Conservation (phyloP, 768 basidiomycete genomes). For the Vararia minispora region DNA sequence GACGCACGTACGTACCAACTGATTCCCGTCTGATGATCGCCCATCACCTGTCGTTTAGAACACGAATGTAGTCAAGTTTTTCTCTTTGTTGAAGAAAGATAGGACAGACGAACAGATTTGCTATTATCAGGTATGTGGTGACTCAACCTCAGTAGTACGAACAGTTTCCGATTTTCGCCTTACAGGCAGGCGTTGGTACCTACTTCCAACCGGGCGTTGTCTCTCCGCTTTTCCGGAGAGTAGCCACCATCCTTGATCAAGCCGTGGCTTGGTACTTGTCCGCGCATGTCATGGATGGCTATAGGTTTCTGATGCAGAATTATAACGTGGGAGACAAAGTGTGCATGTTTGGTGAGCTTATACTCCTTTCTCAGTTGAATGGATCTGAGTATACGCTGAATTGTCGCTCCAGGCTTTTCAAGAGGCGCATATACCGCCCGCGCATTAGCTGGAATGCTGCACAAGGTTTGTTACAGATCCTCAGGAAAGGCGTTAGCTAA, state of each 20-base stretch:
- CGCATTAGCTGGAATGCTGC: constrained; percentile 63
- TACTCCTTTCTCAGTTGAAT: neutral
- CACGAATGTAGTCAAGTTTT: constrained; percentile 30
- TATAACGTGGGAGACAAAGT: constrained; percentile 64
- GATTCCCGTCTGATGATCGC: neutral
- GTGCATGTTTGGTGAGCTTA: constrained; percentile 50
- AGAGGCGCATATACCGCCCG: constrained; percentile 58
- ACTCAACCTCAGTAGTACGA: neutral
- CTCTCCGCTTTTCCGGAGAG: constrained; percentile 44
- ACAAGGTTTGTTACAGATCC: constrained; percentile 42
- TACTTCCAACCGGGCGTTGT: constrained; percentile 58
- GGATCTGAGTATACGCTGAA: constrained; percentile 6
- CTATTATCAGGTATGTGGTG: constrained; percentile 55
- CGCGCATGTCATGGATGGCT: constrained; percentile 64
- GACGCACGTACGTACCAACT: neutral
- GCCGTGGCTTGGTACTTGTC: constrained; percentile 74
- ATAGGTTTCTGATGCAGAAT: constrained; percentile 71
- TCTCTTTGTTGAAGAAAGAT: constrained; percentile 27
- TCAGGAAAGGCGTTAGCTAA: neutral
- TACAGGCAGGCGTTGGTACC: constrained; percentile 35
- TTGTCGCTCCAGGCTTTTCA: constrained; percentile 50
- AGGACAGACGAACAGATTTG: constrained; percentile 25
- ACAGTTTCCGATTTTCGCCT: neutral
- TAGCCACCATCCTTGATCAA: constrained; percentile 50
- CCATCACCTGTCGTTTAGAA: constrained; percentile 18